Evolutionary conservation across 352 stramenopile species (phyloP), one percentile per base, ranked within the genome.

Genomic region (Globisporangium cederbergense): DNA sequence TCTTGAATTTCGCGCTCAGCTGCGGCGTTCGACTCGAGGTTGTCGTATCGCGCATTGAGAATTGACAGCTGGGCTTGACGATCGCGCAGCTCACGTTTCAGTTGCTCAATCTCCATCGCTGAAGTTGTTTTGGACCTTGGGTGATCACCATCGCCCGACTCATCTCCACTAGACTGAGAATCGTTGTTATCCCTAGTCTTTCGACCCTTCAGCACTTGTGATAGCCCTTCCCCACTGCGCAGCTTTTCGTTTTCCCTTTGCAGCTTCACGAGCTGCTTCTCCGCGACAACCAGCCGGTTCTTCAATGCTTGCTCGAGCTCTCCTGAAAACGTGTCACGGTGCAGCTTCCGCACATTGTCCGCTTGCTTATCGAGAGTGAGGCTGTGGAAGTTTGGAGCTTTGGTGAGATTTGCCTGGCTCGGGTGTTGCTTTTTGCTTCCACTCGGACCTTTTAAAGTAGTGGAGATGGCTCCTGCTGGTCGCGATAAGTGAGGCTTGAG

Each of bases 1-100:
- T 97, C 86, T 51, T 97, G 90, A n/a, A 97, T 92, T 64, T 97
- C 91, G 3, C 78, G 71, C 61, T 96, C 86, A 6, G 88, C 89
- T 7, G 80, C 67, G 4, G 81, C 74, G 55, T 96, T 97, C 4
- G 77, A 76, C 56, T 97, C 89, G 40, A 97, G 68, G 51, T 96
- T 91, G 67, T 97, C 89, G 64, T 96, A 97, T 7, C 91, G 76
- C 38, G 88, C 90, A 47, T 95, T 93, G 2, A 97, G 58, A 60
- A 97, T 92, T 36, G 83, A 72, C 10, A 96, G 42, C 59, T 96
- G 86, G 0, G 89, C 89, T 66, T 93, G 82, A 0, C 82, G 78
- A 22, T 97, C 89, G 2, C 88, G 74, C 18, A 97, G 52, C 45
- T 97, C 86, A 0, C 83, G 77, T 22, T 89, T 80, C 53, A 95